Conservation (phyloP, 1,284 basidiomycete species). For the Moniliophthora roreri region DNA sequence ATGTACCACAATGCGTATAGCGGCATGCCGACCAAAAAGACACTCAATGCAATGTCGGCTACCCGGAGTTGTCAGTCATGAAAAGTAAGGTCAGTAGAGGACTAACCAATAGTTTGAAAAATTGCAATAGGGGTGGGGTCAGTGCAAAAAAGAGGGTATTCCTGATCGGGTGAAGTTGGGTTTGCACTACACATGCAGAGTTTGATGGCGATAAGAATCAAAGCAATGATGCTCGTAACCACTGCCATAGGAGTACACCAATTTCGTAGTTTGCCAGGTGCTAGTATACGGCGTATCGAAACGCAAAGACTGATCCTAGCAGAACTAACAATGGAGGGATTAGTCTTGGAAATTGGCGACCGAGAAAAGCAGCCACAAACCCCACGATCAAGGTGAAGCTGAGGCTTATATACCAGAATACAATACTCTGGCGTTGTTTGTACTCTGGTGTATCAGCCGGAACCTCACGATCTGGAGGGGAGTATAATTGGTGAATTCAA, state of each 20-base stretch:
- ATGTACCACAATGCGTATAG: not conserved
- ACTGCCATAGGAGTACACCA: slow-evolving; percentile 13
- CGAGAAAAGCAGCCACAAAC: not conserved
- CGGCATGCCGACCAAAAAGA: slow-evolving; percentile 17
- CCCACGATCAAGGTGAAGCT: not conserved
- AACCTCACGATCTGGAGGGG: not conserved
- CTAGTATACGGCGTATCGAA: slow-evolving; percentile 21
- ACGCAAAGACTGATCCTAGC: slow-evolving; percentile 21
- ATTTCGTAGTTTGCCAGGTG: slow-evolving; percentile 14
- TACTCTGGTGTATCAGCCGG: not conserved
- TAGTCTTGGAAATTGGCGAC: no score
- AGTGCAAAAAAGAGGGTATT: not conserved
- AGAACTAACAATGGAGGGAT: slow-evolving; percentile 14
- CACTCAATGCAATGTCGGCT: slow-evolving; percentile 18
- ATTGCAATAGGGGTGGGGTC: not conserved
- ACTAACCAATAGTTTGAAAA: not conserved
- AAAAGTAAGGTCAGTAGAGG: not conserved
- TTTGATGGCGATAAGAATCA: slow-evolving; percentile 17
- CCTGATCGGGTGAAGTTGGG: not conserved
- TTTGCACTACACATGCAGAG: slow-evolving; percentile 15
- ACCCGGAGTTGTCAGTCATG: not conserved
- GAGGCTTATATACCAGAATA: not conserved
- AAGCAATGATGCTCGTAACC: slow-evolving; percentile 9
- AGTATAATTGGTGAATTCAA: not conserved
- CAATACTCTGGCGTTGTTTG: not conserved